Percentiles rank a stretch among this genome's conserved stretches.
Conservation (phyloP, 1,139 yeast genomes). For the Pneumocystis murina region DNA sequence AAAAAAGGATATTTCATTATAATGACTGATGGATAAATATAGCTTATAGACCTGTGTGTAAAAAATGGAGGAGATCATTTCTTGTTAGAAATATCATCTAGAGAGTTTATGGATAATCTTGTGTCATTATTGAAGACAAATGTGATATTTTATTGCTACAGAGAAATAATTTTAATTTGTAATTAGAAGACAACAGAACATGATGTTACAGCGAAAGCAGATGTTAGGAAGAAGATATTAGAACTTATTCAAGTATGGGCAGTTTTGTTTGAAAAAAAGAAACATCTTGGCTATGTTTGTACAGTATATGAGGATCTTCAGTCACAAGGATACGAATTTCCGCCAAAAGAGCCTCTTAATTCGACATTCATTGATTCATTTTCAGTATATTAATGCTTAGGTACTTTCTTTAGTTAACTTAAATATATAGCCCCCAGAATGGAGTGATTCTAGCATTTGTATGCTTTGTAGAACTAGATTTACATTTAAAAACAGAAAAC, state of each 20-base stretch:
- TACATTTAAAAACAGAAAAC: constrained; percentile 74
- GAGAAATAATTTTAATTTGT: constrained; percentile 20
- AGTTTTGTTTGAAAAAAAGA: constrained; percentile 51
- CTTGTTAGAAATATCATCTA: constrained; percentile 58
- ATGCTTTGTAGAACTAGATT: constrained; percentile 82
- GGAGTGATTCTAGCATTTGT: constrained; percentile 92
- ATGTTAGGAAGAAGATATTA: constrained; percentile 47
- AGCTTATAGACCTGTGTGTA: constrained; percentile 69
- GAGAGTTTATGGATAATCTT: constrained; percentile 67
- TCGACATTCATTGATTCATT: constrained; percentile 64
- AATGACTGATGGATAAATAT: constrained; percentile 18
- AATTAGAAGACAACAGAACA: neutral
- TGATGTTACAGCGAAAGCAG: constrained; percentile 24
- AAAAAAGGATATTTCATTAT: neutral
- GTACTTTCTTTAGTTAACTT: neutral
- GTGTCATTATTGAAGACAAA: constrained; percentile 24
- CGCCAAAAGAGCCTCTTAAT: constrained; percentile 29
- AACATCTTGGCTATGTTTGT: constrained; percentile 48
- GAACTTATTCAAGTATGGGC: constrained; percentile 66
- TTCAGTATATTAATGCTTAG: constrained; percentile 26
- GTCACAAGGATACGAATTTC: constrained; percentile 45
- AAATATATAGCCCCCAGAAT: constrained; percentile 60
- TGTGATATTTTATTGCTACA: constrained; percentile 16
- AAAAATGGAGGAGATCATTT: constrained; percentile 89
- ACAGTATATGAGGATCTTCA: neutral